phyloP scores from a whole-genome alignment of 1,284 basidiomycete genomes.

The Trametes sp. region DNA sequence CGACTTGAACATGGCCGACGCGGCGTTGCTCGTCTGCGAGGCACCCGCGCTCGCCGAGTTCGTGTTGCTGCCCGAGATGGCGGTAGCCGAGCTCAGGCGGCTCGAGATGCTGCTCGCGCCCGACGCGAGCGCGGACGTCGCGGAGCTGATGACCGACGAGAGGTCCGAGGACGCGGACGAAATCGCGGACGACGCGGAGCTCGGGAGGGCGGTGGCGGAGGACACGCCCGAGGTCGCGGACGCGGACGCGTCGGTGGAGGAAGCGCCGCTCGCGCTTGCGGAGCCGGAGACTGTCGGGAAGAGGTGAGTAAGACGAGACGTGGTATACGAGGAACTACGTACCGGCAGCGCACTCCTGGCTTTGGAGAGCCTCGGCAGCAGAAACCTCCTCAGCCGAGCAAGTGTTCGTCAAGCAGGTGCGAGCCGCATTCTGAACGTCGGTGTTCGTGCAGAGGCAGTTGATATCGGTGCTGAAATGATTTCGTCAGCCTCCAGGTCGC shows the following conservation, averaged over 20 bases:
- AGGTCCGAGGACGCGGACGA: conserved; percentile 6
- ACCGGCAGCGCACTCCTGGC: conserved; percentile 38
- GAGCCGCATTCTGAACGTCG: conserved; percentile 35
- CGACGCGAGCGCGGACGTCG: conserved; percentile 9
- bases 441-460: conserved; percentile 39
- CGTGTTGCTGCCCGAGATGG: conserved; percentile 1
- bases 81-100: not conserved
- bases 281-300: not conserved
- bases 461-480: conserved; percentile 35
- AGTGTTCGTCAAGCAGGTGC: conserved; percentile 31
- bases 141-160: conserved; percentile 4
- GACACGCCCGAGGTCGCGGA: conserved; percentile 3
- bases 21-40: conserved; percentile 5
- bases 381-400: conserved; percentile 35
- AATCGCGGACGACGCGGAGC: not conserved
- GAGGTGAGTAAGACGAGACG: not conserved
- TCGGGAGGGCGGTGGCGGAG: conserved; percentile 10
- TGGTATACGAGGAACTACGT: conserved; percentile 30
- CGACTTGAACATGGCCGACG: not conserved
- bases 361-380: conserved; percentile 36
- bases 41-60: not conserved
- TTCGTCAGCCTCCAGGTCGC: too few species aligned
- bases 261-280: conserved; percentile 10
- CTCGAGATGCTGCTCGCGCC: conserved; percentile 8
- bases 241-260: too few species aligned